phyloP scores from a whole-genome alignment of 2,329 filamentous ascomycete genomes.

The Alternaria incomplexa region DNA sequence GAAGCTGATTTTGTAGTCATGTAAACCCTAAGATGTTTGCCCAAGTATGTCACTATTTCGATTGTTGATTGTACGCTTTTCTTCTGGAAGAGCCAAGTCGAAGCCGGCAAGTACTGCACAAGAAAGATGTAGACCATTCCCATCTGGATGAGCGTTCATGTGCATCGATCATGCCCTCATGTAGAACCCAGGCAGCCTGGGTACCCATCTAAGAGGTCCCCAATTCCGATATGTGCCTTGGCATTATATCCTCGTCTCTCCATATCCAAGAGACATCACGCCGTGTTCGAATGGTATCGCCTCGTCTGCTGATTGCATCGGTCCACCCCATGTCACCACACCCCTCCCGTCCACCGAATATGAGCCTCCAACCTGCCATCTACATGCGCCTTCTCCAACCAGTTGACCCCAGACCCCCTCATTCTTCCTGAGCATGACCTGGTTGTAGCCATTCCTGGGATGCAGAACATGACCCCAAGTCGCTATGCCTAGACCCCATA shows the following conservation, averaged over 20 bases:
- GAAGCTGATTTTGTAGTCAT: neutral
- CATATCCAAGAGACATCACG: constrained; percentile 36
- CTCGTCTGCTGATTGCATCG: constrained; percentile 46
- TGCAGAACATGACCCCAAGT: constrained; percentile 44
- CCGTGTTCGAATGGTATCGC: constrained; percentile 39
- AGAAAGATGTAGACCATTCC: neutral
- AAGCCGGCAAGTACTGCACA: neutral
- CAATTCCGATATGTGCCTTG: too few relatives aligned
- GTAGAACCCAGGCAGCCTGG: neutral
- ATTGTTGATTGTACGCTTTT: neutral
- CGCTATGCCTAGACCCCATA: constrained; percentile 63
- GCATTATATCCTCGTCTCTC: constrained; percentile 6
- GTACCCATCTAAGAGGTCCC: neutral
- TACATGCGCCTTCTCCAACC: constrained; percentile 43
- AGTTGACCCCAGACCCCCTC: constrained; percentile 44
- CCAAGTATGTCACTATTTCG: neutral
- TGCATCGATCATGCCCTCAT: neutral
- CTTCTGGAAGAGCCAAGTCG: neutral
- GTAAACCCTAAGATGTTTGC: neutral
- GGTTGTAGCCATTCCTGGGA: constrained; percentile 45
- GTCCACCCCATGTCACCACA: constrained; percentile 42
- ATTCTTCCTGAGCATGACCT: constrained; percentile 43
- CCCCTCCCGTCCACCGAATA: constrained; percentile 43
- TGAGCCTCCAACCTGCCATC: constrained; percentile 45
- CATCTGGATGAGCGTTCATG: neutral